phyloP scores from a whole-genome alignment of 352 stramenopile genomes.

The Blastocystis sp. region DNA sequence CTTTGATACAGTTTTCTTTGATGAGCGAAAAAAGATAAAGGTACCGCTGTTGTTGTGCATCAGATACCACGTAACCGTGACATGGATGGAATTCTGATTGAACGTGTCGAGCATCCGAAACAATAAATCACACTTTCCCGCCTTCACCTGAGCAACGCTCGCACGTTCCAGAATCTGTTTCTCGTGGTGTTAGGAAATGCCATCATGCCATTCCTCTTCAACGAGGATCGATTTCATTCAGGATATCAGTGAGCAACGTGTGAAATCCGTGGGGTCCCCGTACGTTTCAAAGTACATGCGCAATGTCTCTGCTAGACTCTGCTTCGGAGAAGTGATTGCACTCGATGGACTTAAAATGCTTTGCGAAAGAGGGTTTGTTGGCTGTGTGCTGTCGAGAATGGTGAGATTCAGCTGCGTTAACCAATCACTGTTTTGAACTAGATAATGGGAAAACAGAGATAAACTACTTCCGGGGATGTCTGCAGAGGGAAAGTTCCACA shows the following conservation, averaged over 20 bases:
- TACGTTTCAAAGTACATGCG: slow-evolving; percentile 35
- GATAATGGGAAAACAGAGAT: background rate
- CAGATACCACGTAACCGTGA: slow-evolving; percentile 33
- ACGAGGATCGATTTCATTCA: too few relatives aligned
- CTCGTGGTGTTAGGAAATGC: background rate
- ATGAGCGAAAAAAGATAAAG: background rate
- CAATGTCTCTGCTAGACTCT: background rate
- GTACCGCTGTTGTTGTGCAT: slow-evolving; percentile 8
- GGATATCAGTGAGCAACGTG: slow-evolving; percentile 3
- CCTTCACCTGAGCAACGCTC: slow-evolving; percentile 11
- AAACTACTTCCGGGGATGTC: slow-evolving; percentile 22
- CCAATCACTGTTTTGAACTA: slow-evolving; percentile 52
- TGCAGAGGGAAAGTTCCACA: background rate
- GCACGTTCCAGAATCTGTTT: slow-evolving; percentile 28
- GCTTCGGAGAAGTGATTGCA: background rate
- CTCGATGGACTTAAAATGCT: background rate
- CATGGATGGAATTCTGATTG: slow-evolving; percentile 48
- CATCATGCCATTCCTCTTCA: too few relatives aligned
- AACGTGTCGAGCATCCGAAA: slow-evolving; percentile 51
- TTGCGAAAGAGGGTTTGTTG: background rate
- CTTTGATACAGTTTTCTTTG: slow-evolving; percentile 9
- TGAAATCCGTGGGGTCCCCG: slow-evolving; percentile 23
- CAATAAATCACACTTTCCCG: slow-evolving; percentile 40
- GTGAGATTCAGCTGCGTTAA: slow-evolving; percentile 35
- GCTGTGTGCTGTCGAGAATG: background rate